Percentiles rank a stretch among this genome's conserved stretches.
phyloP scores from a whole-genome alignment of 1,139 yeast species.

The Taiozyma sp. region DNA sequence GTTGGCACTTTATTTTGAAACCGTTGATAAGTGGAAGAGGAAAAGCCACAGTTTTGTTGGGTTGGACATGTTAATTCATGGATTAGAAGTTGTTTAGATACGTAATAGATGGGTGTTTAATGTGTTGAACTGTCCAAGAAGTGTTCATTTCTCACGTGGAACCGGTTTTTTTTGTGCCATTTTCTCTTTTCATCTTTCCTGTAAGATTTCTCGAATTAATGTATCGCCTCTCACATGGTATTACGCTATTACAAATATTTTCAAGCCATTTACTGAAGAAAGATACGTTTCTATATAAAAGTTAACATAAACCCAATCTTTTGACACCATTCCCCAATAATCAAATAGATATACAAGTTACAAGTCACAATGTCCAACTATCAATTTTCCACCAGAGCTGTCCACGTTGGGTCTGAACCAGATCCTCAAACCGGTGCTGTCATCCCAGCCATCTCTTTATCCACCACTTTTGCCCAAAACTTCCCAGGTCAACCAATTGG shows the following conservation, averaged over 20 bases:
- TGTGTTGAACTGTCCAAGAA: too few species aligned
- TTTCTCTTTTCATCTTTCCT: background rate
- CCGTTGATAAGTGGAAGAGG: background rate
- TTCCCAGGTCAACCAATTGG: slow-evolving; percentile 78
- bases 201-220: background rate
- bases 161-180: background rate
- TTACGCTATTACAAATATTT: background rate
- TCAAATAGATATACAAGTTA: too few species aligned
- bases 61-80: background rate
- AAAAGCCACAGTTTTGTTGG: slow-evolving; percentile 2
- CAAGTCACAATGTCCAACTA: slow-evolving; percentile 23
- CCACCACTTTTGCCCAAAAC: slow-evolving; percentile 81
- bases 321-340: background rate
- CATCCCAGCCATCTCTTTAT: slow-evolving; percentile 76
- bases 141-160: background rate
- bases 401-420: slow-evolving; percentile 75
- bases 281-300: too few species aligned
- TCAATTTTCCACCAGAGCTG: slow-evolving; percentile 71
- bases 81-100: background rate
- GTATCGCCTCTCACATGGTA: background rate
- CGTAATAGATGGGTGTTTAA: background rate
- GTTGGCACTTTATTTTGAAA: background rate
- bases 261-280: background rate
- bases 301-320: background rate
- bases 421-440: slow-evolving; percentile 83